Base-by-base conservation (phyloP, 352 stramenopile genomes). In the Globisporangium nunn region DNA sequence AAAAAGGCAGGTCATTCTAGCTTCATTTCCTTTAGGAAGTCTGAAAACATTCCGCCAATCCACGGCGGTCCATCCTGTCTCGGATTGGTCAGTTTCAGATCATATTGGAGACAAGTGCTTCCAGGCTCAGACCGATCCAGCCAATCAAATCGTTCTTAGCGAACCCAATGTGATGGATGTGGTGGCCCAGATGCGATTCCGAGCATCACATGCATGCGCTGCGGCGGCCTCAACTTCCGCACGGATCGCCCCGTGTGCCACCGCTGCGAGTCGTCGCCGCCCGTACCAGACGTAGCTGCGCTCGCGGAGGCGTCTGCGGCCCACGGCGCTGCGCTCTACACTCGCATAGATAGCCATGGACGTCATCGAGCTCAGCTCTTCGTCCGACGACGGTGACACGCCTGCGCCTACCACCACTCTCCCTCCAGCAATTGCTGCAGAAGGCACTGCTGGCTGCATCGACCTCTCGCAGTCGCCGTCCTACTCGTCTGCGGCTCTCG, bases 171-270 rank as follows among this genome's bases (percentile, higher is more conserved):
- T 23, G 23, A 23, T 23, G 23, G 23, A 23, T 23, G 23, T 23
- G 23, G 23, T 23, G 23, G 23, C 23, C 23, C 33, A 5, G 33
- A 41, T 14, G 35, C 23, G 23, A 23, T 23, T 23, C 35, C 35
- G 35, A 41, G 41, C 49, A 68, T 68, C 51, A 61, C 52, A 33
- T 68, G 62, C 57, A 11, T 37, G 1, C 37, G 33, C 33, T 68
- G 62, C 48, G 58, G 58, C 6, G 50, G 62, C 18, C 48, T 68
- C 17, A 68, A 68, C 37, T 68, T 68, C 43, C 64, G 51, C 33
- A 45, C 37, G 28, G 47, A 61, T 7, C 28, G 15, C 47, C 15
- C 37, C 3, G 47, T 50, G 51, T 68, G 62, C 48, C 56, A 64
- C 5, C 12, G 39, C 37, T 68, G 56, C 35, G 56, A 39, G n/a